Conservation (phyloP, 345 rosid genomes). For the Cochlearia excelsa region DNA sequence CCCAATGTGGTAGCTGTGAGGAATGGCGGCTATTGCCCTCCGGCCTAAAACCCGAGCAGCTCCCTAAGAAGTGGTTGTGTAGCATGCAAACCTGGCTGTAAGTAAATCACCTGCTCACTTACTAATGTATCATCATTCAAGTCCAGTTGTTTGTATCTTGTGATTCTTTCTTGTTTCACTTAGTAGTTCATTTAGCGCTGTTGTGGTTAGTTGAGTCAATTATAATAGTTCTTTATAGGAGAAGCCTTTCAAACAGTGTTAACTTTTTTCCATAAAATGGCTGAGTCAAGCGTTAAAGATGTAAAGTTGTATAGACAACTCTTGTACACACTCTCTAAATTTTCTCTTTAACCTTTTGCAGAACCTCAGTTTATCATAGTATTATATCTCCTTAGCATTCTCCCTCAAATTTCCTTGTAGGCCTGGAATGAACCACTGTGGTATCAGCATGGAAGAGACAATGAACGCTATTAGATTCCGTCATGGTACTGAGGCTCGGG, state of each 20-base stretch:
- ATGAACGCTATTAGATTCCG: conserved; percentile 11
- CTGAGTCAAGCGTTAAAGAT: conserved; percentile 17
- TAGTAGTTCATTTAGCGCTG: conserved; percentile 12
- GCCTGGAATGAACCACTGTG: conserved; percentile 37
- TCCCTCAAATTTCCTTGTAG: conserved; percentile 34
- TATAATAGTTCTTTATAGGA: conserved; percentile 16
- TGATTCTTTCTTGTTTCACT: conserved; percentile 12
- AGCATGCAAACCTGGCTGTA: conserved; percentile 83
- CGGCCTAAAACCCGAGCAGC: conserved; percentile 46
- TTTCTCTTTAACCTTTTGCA: conserved; percentile 12
- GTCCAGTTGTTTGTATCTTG: conserved; percentile 6
- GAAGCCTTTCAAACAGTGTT: not conserved
- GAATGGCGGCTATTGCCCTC: conserved; percentile 70
- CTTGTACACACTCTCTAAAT: conserved; percentile 4
- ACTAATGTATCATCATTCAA: not conserved
- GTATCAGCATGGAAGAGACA: conserved; percentile 33
- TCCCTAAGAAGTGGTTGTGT: conserved; percentile 72
- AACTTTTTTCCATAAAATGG: conserved; percentile 5
- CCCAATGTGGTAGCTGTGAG: conserved; percentile 55
- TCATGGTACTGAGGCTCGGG: not conserved
- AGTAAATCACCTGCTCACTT: conserved; percentile 33
- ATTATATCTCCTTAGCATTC: conserved; percentile 14
- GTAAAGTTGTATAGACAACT: conserved; percentile 15
- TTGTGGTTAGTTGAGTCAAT: conserved; percentile 20
- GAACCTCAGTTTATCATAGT: conserved; percentile 4